Evolutionary conservation across 2,329 filamentous ascomycete genomes (phyloP).

Genomic region (Exophiala viscosa): DNA sequence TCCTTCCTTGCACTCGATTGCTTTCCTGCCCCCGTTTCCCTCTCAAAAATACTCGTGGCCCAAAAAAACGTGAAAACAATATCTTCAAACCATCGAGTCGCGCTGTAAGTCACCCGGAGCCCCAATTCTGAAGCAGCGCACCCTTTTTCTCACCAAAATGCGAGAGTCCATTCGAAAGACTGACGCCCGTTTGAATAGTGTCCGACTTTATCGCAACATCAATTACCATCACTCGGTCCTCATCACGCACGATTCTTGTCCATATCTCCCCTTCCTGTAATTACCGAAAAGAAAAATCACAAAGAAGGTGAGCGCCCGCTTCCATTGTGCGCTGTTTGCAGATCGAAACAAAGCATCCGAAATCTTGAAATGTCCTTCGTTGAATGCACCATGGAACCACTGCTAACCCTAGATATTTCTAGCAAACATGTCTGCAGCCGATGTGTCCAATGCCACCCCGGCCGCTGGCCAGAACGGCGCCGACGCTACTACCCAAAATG

Average conservation of each 20-base stretch:
- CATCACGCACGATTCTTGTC: conserved; percentile 7
- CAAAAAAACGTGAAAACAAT: conserved; percentile 39
- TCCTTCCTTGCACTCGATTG: conserved; percentile 26
- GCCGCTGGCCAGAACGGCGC: conserved; percentile 63
- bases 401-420: conserved; percentile 50
- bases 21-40: conserved; percentile 29
- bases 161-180: neutral
- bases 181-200: conserved; percentile 14
- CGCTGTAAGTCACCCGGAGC: conserved; percentile 18
- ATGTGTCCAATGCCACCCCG: conserved; percentile 69
- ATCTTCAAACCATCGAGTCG: conserved; percentile 30
- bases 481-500: conserved; percentile 39
- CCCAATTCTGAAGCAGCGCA: conserved; percentile 9
- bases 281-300: neutral
- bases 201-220: conserved; percentile 23
- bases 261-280: conserved; percentile 9
- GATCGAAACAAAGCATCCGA: conserved; percentile 2
- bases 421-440: conserved; percentile 72
- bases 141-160: conserved; percentile 10
- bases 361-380: neutral
- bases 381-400: neutral
- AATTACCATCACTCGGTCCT: conserved; percentile 12
- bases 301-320: conserved; percentile 20
- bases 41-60: conserved; percentile 33
- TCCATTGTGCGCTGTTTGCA: conserved; percentile 1